Evolutionary conservation across 2,329 filamentous ascomycete species (phyloP), one percentile per base, ranked within the genome.

Genomic region (Colletotrichum sp.): DNA sequence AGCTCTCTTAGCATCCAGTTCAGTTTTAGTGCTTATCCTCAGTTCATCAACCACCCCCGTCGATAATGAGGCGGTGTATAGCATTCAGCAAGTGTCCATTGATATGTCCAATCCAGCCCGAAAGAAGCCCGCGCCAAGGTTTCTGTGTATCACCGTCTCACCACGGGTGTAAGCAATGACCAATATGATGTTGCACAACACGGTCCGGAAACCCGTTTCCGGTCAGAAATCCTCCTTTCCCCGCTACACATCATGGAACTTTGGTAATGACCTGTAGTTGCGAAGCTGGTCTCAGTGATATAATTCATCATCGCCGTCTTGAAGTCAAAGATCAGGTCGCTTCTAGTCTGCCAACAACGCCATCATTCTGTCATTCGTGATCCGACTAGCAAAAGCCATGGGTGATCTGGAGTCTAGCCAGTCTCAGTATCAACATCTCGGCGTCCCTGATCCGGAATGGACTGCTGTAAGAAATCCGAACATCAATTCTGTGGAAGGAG

Each of bases 311-410:
- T 24, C n/a, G 44, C n/a, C 44, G 0, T 24, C 44, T 24, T 13
- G 44, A 52, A 21, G n/a, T 2, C 1, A 52, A 52, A 13, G 10
- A 2, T 0, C 12, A 1, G 4, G n/a, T 13, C 2, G 3, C 7
- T 52, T 52, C 44, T 21, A 13, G n/a, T 52, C 3, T 52, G n/a
- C 44, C 12, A 21, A 0, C 12, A 3, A 24, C 12, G 10, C n/a
- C 44, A 21, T 21, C 10, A 24, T 13, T 21, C n/a, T 21, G 3
- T 13, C 44, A 52, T 1, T 52, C 0, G 10, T 21, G 12, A 52
- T 21, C 6, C n/a, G n/a, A 21, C 44, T 52, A 52, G n/a, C 2
- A 21, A 8, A 49, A 52, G n/a, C n/a, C 44, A 52, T 52, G 44
- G 44, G 12, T 52, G 44, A 52, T 52, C n/a, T 52, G 44, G 12